A percentile compares a stretch with the other conserved stretches of the same genome.
These are phyloP conservation scores for Harrya chromipes DNA, from an alignment of 768 basidiomycete species.

Conservation along the genomic window DNA sequence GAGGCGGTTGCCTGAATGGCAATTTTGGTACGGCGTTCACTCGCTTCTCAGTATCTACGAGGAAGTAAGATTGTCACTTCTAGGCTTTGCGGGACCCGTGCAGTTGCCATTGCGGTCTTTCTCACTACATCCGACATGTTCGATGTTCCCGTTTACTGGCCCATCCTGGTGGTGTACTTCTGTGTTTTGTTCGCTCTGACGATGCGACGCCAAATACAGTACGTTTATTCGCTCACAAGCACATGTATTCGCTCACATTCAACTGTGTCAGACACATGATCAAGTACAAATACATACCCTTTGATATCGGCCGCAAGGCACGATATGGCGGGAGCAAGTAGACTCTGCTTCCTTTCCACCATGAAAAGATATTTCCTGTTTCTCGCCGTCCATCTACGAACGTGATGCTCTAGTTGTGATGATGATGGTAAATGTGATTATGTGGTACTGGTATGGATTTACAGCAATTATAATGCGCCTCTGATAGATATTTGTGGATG, in stretches of 20 bases:
- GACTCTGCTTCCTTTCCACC: neutral
- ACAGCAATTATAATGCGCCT: constrained; percentile 25
- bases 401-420: constrained; percentile 10
- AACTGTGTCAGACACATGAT: constrained; percentile 83
- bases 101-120: constrained; percentile 75
- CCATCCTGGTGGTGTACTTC: constrained; percentile 97
- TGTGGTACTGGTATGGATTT: constrained; percentile 28
- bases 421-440: constrained; percentile 17
- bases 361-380: constrained; percentile 7
- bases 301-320: constrained; percentile 92
- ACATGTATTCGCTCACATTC: constrained; percentile 6
- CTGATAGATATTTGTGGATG: constrained; percentile 5
- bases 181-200: constrained; percentile 91
- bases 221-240: constrained; percentile 28
- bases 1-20: constrained; percentile 92
- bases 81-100: constrained; percentile 90
- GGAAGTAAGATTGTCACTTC: neutral
- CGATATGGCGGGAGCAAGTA: constrained; percentile 69
- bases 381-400: constrained; percentile 8
- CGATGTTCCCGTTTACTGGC: constrained; percentile 99
- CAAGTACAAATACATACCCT: constrained; percentile 96
- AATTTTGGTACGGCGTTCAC: constrained; percentile 71
- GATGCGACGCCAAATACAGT: constrained; percentile 96
- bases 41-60: neutral
- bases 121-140: constrained; percentile 83